phyloP scores from a whole-genome alignment of 768 basidiomycete species.

The Lactifluus pinguis region DNA sequence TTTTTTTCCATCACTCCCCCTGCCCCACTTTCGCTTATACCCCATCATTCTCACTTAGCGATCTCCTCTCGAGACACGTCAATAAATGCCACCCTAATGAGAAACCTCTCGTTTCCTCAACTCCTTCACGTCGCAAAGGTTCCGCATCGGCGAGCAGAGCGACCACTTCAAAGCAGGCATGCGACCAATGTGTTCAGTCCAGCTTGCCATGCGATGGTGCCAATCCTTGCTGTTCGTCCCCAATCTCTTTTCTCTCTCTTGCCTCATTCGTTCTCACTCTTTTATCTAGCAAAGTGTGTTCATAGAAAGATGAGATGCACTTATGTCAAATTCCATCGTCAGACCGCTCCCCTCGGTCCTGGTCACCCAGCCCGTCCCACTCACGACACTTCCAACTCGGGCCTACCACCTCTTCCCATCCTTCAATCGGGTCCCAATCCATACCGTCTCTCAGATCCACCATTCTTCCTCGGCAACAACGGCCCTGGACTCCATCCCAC shows the following conservation, averaged over 20 bases:
- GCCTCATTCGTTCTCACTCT: not conserved
- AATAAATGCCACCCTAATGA: slow-evolving; percentile 84
- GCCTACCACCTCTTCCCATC: not conserved
- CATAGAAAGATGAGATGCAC: slow-evolving; percentile 67
- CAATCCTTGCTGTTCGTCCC: slow-evolving; percentile 62
- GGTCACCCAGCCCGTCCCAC: slow-evolving; percentile 40
- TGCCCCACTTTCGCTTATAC: not conserved
- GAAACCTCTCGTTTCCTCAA: slow-evolving; percentile 39
- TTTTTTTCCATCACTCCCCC: not conserved
- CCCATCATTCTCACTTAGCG: slow-evolving; percentile 34
- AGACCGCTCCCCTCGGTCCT: slow-evolving; percentile 70
- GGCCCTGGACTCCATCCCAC: not conserved
- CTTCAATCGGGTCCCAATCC: slow-evolving; percentile 5
- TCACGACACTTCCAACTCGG: slow-evolving; percentile 4
- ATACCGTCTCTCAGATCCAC: slow-evolving; percentile 16
- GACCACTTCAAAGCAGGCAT: slow-evolving; percentile 73
- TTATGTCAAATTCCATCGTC: slow-evolving; percentile 74
- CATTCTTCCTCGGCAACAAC: slow-evolving; percentile 7
- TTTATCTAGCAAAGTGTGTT: slow-evolving; percentile 56
- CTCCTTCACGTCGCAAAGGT: slow-evolving; percentile 52
- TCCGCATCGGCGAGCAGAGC: slow-evolving; percentile 58
- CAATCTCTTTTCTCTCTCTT: slow-evolving; percentile 2
- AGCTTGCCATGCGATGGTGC: slow-evolving; percentile 70
- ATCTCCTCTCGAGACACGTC: slow-evolving; percentile 76
- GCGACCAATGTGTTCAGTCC: slow-evolving; percentile 75